phyloP scores from a whole-genome alignment of 345 rosid genomes.

The Brassica incana region DNA sequence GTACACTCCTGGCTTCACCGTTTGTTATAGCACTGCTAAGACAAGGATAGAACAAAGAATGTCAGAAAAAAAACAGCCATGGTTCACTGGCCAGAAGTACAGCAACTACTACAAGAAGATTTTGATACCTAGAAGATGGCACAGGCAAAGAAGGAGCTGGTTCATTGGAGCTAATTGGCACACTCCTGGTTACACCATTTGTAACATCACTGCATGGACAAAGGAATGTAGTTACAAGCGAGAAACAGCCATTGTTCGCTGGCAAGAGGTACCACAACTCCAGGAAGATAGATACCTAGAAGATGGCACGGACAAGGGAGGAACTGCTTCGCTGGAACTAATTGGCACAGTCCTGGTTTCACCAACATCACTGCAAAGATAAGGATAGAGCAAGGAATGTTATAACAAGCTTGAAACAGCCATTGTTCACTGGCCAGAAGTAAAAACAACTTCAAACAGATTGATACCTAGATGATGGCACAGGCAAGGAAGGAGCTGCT shows the following conservation, averaged over 20 bases:
- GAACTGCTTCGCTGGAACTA: neutral
- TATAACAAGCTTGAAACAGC: neutral
- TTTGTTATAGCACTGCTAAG: constrained; percentile 14
- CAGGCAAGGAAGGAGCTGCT: constrained; percentile 28
- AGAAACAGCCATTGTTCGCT: neutral
- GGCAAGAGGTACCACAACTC: neutral
- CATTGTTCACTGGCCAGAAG: neutral
- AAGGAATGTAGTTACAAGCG: neutral
- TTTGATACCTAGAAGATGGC: neutral
- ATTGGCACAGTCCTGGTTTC: neutral
- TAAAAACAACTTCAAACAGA: neutral
- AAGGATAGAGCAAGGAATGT: neutral
- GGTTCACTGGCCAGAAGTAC: neutral
- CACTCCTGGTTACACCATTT: neutral
- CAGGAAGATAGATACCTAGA: neutral
- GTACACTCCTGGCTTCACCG: neutral
- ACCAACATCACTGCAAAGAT: neutral
- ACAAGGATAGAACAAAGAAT: neutral
- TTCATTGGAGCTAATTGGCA: neutral
- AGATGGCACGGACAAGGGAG: neutral
- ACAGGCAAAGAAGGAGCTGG: neutral
- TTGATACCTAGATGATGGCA: neutral
- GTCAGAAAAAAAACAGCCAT: neutral
- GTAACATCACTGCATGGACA: neutral
- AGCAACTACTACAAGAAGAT: neutral